These are phyloP conservation scores for Solanum etuberosum DNA, from an alignment of 257 asterid species.

Conservation along the genomic window DNA sequence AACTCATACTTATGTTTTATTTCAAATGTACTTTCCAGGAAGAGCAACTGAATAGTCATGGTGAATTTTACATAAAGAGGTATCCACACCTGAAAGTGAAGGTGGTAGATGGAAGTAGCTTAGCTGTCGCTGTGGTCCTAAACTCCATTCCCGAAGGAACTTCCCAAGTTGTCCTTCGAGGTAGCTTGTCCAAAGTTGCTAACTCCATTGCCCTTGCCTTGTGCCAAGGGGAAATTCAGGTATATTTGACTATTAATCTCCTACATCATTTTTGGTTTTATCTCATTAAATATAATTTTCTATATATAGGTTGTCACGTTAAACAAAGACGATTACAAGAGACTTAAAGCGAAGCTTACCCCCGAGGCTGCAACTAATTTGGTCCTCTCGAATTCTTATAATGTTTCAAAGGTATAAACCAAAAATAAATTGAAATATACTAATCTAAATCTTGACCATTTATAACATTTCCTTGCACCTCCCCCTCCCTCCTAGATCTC, in stretches of 20 bases:
- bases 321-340: slow-evolving; percentile 6
- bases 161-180: slow-evolving; percentile 43
- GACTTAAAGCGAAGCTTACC: slow-evolving; percentile 6
- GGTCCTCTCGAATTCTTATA: not conserved
- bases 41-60: slow-evolving; percentile 46
- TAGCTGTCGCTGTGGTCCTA: slow-evolving; percentile 65
- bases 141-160: slow-evolving; percentile 70
- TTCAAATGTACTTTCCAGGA: slow-evolving; percentile 20
- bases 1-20: not conserved
- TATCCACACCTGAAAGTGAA: slow-evolving; percentile 54
- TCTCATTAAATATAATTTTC: no score
- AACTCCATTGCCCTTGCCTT: slow-evolving; percentile 44
- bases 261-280: not conserved
- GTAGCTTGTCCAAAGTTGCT: slow-evolving; percentile 54
- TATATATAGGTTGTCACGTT: slow-evolving; percentile 4
- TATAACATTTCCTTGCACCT: not conserved
- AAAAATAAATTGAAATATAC: not conserved
- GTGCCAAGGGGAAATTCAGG: slow-evolving; percentile 63
- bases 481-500: not conserved
- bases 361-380: slow-evolving; percentile 3
- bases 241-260: not conserved
- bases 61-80: slow-evolving; percentile 41
- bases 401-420: slow-evolving; percentile 3
- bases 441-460: not conserved
- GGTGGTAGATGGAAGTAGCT: slow-evolving; percentile 77